Evolutionary conservation across 2,329 filamentous ascomycete species (phyloP).

Genomic region (Alternaria conjuncta): DNA sequence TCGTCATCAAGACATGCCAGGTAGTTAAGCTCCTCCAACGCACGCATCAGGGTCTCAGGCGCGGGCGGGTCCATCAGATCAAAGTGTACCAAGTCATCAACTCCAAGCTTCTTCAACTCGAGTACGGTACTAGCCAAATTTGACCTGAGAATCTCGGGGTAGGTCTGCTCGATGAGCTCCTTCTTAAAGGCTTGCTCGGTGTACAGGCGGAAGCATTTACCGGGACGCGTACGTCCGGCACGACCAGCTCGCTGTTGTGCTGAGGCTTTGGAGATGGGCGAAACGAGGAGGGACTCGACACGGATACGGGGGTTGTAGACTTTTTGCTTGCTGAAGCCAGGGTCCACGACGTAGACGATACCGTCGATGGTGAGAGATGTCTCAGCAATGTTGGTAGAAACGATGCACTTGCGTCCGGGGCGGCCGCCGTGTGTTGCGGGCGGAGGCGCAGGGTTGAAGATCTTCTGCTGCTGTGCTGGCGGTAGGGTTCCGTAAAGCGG

Average conservation of each 20-base stretch:
- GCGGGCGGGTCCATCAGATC: constrained; percentile 98
- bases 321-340: constrained; percentile 98
- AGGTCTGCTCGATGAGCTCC: constrained; percentile 95
- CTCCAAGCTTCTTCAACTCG: constrained; percentile 95
- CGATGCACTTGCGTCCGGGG: constrained; percentile 90
- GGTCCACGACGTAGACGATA: constrained; percentile 99
- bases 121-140: constrained; percentile 95
- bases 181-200: constrained; percentile 97
- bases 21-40: constrained; percentile 96
- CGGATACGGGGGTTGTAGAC: constrained; percentile 97
- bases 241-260: constrained; percentile 97
- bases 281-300: constrained; percentile 96
- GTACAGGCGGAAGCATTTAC: constrained; percentile 97
- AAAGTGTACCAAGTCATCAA: constrained; percentile 96
- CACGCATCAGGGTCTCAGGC: constrained; percentile 97
- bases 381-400: constrained; percentile 98
- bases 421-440: constrained; percentile 76
- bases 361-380: constrained; percentile 97
- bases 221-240: constrained; percentile 96
- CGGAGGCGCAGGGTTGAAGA: constrained; percentile 87
- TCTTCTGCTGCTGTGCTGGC: constrained; percentile 90
- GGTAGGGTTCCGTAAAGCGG: constrained; percentile 93
- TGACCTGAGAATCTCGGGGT: constrained; percentile 92
- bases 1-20: constrained; percentile 96
- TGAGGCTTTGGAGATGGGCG: constrained; percentile 96